phyloP scores from a whole-genome alignment of 1,284 basidiomycete species.

The Singerocomus inundabilis region DNA sequence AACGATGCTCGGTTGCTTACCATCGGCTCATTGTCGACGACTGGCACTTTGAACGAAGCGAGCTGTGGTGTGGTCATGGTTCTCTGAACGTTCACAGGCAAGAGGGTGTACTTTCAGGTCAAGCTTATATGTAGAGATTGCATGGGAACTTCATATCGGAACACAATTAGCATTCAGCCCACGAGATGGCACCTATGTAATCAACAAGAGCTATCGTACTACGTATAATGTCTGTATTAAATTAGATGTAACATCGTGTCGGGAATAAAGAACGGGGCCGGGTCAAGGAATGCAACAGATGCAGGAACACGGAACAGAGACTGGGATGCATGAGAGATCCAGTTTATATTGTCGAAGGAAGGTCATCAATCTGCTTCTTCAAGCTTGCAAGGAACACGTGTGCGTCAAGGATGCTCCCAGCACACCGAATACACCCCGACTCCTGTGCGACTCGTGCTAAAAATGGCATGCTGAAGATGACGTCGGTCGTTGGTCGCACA shows the following conservation, averaged over 20 bases:
- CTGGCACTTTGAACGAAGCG: constrained; percentile 80
- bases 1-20: constrained; percentile 42
- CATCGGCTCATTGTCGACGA: constrained; percentile 90
- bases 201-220: constrained; percentile 3
- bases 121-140: neutral
- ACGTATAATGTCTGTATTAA: neutral
- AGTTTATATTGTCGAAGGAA: constrained; percentile 55
- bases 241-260: neutral
- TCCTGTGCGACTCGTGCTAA: constrained; percentile 50
- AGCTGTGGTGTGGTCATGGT: constrained; percentile 66
- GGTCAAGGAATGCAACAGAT: neutral
- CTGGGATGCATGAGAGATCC: neutral
- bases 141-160: neutral
- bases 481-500: constrained; percentile 53
- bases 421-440: constrained; percentile 56
- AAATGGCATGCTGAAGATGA: constrained; percentile 61
- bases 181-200: neutral
- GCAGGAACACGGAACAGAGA: neutral
- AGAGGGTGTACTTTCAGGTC: neutral
- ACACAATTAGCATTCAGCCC: neutral
- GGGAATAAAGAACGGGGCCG: neutral
- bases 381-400: constrained; percentile 53
- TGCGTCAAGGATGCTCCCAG: constrained; percentile 60
- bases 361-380: constrained; percentile 55
- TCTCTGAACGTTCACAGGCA: constrained; percentile 6